Evolutionary conservation across 345 rosid genomes (phyloP), one percentile per base, ranked within the genome.

Genomic region (Salix suchowensis): DNA sequence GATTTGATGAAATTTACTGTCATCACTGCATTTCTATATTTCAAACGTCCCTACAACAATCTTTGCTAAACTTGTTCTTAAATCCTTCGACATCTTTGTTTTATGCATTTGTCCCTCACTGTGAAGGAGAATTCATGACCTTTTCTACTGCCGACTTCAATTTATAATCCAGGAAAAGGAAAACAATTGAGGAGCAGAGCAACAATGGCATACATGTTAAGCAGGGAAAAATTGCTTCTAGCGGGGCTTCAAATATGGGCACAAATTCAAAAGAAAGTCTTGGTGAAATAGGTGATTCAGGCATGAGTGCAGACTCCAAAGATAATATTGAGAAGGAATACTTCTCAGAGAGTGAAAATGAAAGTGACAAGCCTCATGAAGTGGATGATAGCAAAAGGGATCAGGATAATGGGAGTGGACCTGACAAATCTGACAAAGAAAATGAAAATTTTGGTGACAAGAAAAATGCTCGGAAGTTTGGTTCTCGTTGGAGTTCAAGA

Each of bases 111-210:
- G 6, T 14, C 39, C 74, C 18, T 1, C 28, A 3, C 23, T n/a
- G 64, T n/a, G 72, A 72, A 55, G 61, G 48, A 58, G 2, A n/a
- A 58, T 23, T 9, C 26, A 30, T 24, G 7, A 65, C 39, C 46
- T 58, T 69, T 61, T 65, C 64, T 74, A 66, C 21, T 23, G 77
- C 66, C 73, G 64, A 39, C 66, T 65, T 64, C 40, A 46, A 67
- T 54, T 39, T 73, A 23, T 73, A 54, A 60, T 79, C 83, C 86
- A 91, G 97, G 77, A 82, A 83, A 76, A 75, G 75, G 24, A 81
- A 42, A 72, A 62, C 36, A 30, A 71, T 28, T 36, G 84, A 85
- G 55, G 85, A 76, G 74, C 83, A 74, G 73, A 83, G 30, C 30
- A 74, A 66, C 8, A 71, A 61, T 65, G 52, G 15, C 48, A 80